Percentiles rank a stretch among this genome's conserved stretches.
phyloP scores from a whole-genome alignment of 768 basidiomycete genomes.

The Omphalotus guepiniiformis region DNA sequence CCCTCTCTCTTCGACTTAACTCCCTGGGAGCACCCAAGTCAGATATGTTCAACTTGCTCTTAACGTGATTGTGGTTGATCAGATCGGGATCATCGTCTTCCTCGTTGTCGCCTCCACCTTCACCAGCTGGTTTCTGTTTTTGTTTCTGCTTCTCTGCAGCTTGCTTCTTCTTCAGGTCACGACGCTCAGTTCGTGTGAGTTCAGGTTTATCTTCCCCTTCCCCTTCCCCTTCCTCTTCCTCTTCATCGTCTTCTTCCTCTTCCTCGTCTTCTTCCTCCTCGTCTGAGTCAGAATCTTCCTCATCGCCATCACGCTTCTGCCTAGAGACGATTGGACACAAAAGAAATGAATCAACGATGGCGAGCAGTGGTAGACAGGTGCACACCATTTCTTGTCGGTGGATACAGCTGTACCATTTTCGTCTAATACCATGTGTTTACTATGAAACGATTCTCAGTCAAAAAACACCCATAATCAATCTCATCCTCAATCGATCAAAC shows the following conservation, averaged over 20 bases:
- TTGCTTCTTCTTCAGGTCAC: conserved; percentile 82
- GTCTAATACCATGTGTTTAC: conserved; percentile 59
- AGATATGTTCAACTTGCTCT: conserved; percentile 71
- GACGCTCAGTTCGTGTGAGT: conserved; percentile 66
- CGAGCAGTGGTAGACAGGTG: conserved; percentile 14
- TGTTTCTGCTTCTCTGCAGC: conserved; percentile 41
- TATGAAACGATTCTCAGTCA: conserved; percentile 20
- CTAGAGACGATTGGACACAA: conserved; percentile 22
- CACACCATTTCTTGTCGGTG: conserved; percentile 42
- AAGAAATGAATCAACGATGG: too few species aligned
- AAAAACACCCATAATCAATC: too few species aligned
- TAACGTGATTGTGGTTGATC: conserved; percentile 75
- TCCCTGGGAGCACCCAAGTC: conserved; percentile 65
- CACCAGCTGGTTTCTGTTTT: conserved; percentile 21
- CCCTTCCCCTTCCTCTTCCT: conserved; percentile 33
- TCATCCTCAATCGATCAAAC: conserved; percentile 31
- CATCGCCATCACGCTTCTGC: conserved; percentile 39
- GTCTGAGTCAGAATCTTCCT: conserved; percentile 41
- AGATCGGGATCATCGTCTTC: conserved; percentile 65
- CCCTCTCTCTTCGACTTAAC: conserved; percentile 71
- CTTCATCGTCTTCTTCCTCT: conserved; percentile 42
- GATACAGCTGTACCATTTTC: conserved; percentile 51
- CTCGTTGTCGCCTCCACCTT: conserved; percentile 38
- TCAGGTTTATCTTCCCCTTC: conserved; percentile 42
- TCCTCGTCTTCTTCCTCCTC: conserved; percentile 37